Conservation (phyloP, 345 rosid species). For the Brassica rapa region DNA sequence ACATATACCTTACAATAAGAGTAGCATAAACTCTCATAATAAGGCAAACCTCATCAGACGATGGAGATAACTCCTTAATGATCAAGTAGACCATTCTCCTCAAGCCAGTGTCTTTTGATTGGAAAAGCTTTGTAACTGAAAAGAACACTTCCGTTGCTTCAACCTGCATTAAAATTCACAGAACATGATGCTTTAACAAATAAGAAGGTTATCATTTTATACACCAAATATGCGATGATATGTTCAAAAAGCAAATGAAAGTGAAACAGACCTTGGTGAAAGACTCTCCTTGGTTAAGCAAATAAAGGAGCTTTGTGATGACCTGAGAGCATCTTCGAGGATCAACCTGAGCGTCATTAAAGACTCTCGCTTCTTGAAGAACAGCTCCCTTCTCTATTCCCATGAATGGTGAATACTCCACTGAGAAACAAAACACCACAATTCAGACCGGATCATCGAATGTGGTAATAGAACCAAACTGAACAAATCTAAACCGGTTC, state of each 20-base stretch:
- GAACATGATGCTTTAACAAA: neutral
- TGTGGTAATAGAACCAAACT: neutral
- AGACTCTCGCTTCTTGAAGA: constrained; percentile 97
- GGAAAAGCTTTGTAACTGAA: constrained; percentile 94
- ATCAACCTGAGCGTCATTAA: constrained; percentile 97
- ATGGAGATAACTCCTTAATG: constrained; percentile 96
- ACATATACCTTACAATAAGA: no score
- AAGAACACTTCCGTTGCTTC: constrained; percentile 98
- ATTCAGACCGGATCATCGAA: constrained; percentile 28
- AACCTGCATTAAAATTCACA: constrained; percentile 41
- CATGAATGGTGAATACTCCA: constrained; percentile 88
- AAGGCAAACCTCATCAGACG: constrained; percentile 91
- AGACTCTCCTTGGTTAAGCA: constrained; percentile 93
- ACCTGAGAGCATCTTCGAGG: constrained; percentile 99
- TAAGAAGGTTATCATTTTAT: no score
- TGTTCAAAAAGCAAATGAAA: neutral
- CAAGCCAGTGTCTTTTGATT: constrained; percentile 84
- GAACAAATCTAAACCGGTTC: constrained; percentile 12
- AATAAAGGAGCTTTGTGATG: constrained; percentile 89
- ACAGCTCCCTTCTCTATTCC: constrained; percentile 99
- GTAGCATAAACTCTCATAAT: neutral
- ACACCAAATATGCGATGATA: neutral
- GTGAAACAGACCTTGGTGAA: constrained; percentile 70
- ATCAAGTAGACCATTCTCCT: constrained; percentile 99
- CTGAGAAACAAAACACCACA: constrained; percentile 35